Percentiles rank a stretch among this genome's conserved stretches.
Evolutionary conservation across 2,329 filamentous ascomycete species (phyloP).

Genomic region (Tolypocladium ovalisporum): DNA sequence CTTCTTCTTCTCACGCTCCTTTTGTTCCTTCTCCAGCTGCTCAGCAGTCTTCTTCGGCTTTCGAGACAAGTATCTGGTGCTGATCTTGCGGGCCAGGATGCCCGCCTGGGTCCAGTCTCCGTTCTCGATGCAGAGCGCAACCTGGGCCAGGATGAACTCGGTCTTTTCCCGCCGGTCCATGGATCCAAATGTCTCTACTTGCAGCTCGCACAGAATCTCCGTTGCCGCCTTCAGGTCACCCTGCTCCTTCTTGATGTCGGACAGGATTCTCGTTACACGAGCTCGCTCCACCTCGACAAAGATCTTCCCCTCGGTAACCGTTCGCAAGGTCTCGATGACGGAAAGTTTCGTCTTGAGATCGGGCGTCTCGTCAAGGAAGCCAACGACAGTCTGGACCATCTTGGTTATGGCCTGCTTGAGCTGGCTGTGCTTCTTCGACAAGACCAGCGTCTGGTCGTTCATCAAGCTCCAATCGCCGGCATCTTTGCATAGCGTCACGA

Average conservation of each 20-base stretch:
- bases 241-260: conserved; percentile 94
- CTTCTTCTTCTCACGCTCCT: conserved; percentile 78
- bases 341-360: conserved; percentile 80
- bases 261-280: conserved; percentile 87
- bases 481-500: conserved; percentile 91
- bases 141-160: conserved; percentile 94
- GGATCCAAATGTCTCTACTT: conserved; percentile 97
- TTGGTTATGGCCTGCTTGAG: conserved; percentile 98
- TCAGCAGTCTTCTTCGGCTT: conserved; percentile 86
- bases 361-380: conserved; percentile 78
- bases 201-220: conserved; percentile 91
- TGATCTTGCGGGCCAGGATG: conserved; percentile 93
- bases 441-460: conserved; percentile 89
- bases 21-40: conserved; percentile 82
- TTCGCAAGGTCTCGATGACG: conserved; percentile 88
- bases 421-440: conserved; percentile 99
- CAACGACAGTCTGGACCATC: conserved; percentile 97
- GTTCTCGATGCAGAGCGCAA: conserved; percentile 86
- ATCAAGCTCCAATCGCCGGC: conserved; percentile 86
- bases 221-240: conserved; percentile 83
- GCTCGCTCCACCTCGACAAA: conserved; percentile 98
- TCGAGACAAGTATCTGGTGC: conserved; percentile 80
- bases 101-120: conserved; percentile 93
- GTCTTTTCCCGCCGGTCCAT: conserved; percentile 98
- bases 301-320: conserved; percentile 98